Percentiles rank a stretch among this genome's conserved stretches.
Conservation (phyloP, 1,139 yeast genomes). For the Hansenula lynferdii region DNA sequence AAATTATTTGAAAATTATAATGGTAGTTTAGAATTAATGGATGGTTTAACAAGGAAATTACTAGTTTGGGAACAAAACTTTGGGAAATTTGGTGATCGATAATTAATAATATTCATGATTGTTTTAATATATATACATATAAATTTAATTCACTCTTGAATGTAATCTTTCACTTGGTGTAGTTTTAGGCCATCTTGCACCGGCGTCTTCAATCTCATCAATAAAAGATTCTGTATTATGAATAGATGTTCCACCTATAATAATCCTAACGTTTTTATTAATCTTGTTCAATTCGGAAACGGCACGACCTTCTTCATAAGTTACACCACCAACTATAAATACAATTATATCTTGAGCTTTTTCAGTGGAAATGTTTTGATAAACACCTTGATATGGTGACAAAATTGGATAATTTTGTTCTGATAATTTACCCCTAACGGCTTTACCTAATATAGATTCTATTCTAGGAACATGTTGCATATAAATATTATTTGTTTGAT, state of each 20-base stretch:
- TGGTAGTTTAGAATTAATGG: constrained; percentile 62
- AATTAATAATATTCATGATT: background rate
- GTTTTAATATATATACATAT: background rate
- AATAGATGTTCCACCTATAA: constrained; percentile 76
- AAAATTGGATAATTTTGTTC: constrained; percentile 44
- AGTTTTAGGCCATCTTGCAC: constrained; percentile 21
- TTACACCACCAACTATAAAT: constrained; percentile 85
- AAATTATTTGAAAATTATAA: constrained; percentile 43
- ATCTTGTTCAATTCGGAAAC: constrained; percentile 61
- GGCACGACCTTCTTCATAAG: constrained; percentile 86
- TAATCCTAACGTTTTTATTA: constrained; percentile 46
- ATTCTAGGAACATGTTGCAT: constrained; percentile 78
- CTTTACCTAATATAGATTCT: constrained; percentile 43
- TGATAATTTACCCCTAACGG: constrained; percentile 47
- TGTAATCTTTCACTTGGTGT: constrained; percentile 17
- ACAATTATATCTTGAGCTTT: constrained; percentile 72
- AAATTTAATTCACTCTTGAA: constrained; percentile 10
- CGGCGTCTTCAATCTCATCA: constrained; percentile 25
- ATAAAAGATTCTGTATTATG: constrained; percentile 58
- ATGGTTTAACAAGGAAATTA: constrained; percentile 61
- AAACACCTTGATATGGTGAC: constrained; percentile 31
- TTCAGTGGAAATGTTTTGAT: constrained; percentile 24
- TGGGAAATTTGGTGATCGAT: constrained; percentile 22
- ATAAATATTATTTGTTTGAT: constrained; percentile 45
- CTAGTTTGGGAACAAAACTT: constrained; percentile 74